A percentile compares a stretch with the other conserved stretches of the same genome.
Conservation (phyloP, 2,329 filamentous ascomycete genomes). For the Fusarium sublunatum region DNA sequence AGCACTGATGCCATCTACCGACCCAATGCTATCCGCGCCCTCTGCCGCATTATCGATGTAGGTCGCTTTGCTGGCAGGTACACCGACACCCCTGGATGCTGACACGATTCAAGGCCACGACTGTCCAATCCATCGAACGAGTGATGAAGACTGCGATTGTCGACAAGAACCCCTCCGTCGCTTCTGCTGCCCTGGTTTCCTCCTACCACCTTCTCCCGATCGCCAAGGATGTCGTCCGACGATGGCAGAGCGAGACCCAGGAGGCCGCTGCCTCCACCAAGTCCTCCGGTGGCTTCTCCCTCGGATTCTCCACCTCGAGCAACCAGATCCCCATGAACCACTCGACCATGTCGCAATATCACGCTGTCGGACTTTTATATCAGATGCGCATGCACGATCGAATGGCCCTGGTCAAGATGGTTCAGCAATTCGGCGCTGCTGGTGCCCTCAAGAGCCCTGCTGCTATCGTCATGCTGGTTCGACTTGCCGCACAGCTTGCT, state of each 20-base stretch:
- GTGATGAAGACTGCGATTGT: conserved; percentile 99
- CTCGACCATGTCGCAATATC: conserved; percentile 98
- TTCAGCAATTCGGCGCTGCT: conserved; percentile 95
- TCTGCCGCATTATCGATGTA: conserved; percentile 97
- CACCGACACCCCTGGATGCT: conserved; percentile 43
- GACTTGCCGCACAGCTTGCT: conserved; percentile 90
- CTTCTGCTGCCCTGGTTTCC: conserved; percentile 93
- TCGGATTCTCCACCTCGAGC: conserved; percentile 88
- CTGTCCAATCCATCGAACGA: conserved; percentile 96
- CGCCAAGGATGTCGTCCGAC: conserved; percentile 91
- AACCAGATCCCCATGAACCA: conserved; percentile 84
- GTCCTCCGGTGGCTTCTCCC: conserved; percentile 87
- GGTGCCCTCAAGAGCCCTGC: conserved; percentile 96
- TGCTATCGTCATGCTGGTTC: conserved; percentile 90
- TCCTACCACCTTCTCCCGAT: conserved; percentile 98
- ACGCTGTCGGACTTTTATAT: conserved; percentile 95
- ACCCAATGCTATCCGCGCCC: conserved; percentile 93
- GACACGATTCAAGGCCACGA: conserved; percentile 75
- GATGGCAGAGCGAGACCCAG: conserved; percentile 99
- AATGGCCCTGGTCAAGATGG: conserved; percentile 99
- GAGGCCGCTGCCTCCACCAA: conserved; percentile 93
- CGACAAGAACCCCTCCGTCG: conserved; percentile 97
- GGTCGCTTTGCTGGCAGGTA: conserved; percentile 49
- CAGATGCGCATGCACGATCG: conserved; percentile 98
- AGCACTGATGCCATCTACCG: conserved; percentile 94